Percentiles rank a stretch among this genome's conserved stretches.
phyloP scores from a whole-genome alignment of 306 rosid genomes.

The Abrus precatorius region DNA sequence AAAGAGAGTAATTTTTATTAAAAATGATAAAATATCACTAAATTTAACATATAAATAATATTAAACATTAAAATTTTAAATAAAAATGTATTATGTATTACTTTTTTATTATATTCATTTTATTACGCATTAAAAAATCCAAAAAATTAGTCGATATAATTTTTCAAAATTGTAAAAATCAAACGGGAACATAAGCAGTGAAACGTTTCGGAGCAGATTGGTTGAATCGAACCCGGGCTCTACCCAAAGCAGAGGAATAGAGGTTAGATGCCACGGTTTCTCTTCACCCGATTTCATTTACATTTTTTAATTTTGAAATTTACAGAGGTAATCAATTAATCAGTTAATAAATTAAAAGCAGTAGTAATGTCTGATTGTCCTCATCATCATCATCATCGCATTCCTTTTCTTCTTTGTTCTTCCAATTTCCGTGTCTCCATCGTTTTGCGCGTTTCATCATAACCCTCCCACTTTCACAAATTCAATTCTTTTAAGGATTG shows the following conservation, averaged over 20 bases:
- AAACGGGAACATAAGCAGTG: background rate
- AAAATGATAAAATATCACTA: no score
- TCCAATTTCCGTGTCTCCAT: slow-evolving; percentile 8
- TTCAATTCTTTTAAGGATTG: background rate
- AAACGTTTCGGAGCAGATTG: slow-evolving; percentile 27
- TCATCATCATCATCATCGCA: background rate
- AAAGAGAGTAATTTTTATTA: no score
- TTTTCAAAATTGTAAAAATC: no score
- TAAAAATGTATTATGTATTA: no score
- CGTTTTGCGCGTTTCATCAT: slow-evolving; percentile 11
- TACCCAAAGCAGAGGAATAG: background rate
- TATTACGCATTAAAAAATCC: no score
- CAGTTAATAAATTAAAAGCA: slow-evolving; percentile 15
- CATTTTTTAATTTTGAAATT: background rate
- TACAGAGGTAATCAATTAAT: background rate
- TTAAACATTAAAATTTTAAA: no score
- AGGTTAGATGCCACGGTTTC: slow-evolving; percentile 19
- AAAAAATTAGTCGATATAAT: no score
- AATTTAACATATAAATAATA: no score
- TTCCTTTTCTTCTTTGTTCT: slow-evolving; percentile 20
- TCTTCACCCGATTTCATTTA: background rate
- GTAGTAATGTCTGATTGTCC: background rate
- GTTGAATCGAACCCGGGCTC: slow-evolving; percentile 5
- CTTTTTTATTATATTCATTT: no score
- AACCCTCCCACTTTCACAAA: slow-evolving; percentile 10